Evolutionary conservation across 148 eudicot species (phyloP).

Genomic region (Arctostaphylos glauca): DNA sequence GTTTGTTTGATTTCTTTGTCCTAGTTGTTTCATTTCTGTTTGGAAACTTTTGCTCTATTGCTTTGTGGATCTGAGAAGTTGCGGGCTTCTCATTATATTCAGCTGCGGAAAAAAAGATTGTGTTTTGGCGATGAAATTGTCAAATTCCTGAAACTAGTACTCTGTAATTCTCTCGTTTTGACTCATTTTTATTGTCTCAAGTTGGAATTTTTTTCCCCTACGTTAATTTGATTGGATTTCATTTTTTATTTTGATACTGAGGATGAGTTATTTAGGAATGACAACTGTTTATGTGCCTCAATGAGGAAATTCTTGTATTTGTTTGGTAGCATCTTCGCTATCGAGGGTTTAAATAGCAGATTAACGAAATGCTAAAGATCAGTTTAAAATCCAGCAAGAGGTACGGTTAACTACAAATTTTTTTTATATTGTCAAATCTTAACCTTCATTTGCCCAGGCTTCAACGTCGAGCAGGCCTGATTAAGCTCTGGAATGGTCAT

Average conservation of each 20-base stretch:
- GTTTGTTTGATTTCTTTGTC: neutral
- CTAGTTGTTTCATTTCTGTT: neutral
- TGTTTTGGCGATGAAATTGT: neutral
- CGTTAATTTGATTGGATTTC: neutral
- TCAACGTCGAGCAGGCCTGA: neutral
- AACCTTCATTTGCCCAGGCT: neutral
- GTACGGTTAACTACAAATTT: neutral
- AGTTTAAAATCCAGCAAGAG: neutral
- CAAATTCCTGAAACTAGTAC: neutral
- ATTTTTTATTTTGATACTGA: neutral
- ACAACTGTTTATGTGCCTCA: conserved; percentile 2
- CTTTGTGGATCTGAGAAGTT: conserved; percentile 5
- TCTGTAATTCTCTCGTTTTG: conserved; percentile 2
- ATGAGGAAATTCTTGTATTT: neutral
- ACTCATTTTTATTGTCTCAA: neutral
- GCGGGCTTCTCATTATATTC: neutral
- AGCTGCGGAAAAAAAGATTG: neutral
- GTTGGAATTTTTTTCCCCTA: neutral
- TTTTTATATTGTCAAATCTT: neutral
- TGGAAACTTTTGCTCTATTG: neutral
- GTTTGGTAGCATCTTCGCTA: neutral
- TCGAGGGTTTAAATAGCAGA: neutral
- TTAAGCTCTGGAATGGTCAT: neutral
- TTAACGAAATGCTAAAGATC: neutral
- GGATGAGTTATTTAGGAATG: neutral